Percentiles rank a stretch among this genome's conserved stretches.
These are phyloP conservation scores for Monascus purpureus DNA, from an alignment of 495 filamentous ascomycete species.

Conservation along the genomic window DNA sequence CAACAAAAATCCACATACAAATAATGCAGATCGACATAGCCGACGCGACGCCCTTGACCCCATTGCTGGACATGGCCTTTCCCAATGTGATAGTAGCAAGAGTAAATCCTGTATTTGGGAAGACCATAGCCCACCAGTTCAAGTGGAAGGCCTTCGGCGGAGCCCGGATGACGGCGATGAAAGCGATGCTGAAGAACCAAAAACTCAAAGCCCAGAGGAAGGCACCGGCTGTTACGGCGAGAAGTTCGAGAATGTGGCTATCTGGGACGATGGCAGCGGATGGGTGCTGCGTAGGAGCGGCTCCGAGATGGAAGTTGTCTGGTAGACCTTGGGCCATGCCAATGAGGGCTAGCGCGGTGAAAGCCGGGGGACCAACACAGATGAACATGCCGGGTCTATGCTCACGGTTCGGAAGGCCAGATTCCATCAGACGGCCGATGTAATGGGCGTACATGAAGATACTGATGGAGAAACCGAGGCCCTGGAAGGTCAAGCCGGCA, in stretches of 20 bases:
- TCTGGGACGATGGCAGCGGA: constrained; percentile 11
- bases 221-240: constrained; percentile 37
- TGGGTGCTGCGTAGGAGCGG: constrained; percentile 13
- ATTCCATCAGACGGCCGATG: constrained; percentile 44
- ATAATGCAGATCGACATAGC: constrained; percentile 39
- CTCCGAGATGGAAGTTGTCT: constrained; percentile 17
- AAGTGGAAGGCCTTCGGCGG: constrained; percentile 35
- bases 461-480: constrained; percentile 28
- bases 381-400: constrained; percentile 56
- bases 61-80: constrained; percentile 22
- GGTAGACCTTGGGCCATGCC: constrained; percentile 41
- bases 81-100: constrained; percentile 33
- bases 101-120: constrained; percentile 34
- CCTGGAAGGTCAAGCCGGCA: constrained; percentile 33
- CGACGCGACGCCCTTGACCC: constrained; percentile 22
- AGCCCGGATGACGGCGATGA: constrained; percentile 37
- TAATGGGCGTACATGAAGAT: constrained; percentile 40
- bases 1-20: constrained; percentile 43
- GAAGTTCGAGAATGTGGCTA: constrained; percentile 26
- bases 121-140: constrained; percentile 38
- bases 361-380: constrained; percentile 52
- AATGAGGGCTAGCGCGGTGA: constrained; percentile 58
- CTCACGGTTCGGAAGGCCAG: constrained; percentile 36
- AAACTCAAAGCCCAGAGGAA: constrained; percentile 58
- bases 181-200: constrained; percentile 56